Evolutionary conservation across 108 stramenopile genomes (phyloP).

Genomic region (Schizochytrium sp.): DNA sequence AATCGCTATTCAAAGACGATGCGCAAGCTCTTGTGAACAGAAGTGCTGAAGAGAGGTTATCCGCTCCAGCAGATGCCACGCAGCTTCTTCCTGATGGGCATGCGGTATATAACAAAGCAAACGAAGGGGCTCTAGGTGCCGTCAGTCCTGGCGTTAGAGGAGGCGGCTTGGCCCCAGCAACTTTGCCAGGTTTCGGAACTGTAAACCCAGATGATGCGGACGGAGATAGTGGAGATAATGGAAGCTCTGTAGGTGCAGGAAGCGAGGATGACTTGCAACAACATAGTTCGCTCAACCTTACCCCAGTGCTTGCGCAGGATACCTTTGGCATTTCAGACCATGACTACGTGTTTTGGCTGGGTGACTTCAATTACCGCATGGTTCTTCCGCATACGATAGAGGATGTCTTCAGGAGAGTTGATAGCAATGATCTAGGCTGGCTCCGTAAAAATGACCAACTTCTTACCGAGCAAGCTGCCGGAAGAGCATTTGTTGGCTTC

Average conservation of each 20-base stretch:
- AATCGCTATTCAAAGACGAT: slow-evolving; percentile 87
- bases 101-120: not conserved
- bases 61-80: slow-evolving; percentile 40
- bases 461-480: slow-evolving; percentile 89
- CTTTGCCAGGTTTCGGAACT: slow-evolving; percentile 1
- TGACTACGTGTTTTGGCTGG: slow-evolving; percentile 96
- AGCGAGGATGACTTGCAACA: slow-evolving; percentile 67
- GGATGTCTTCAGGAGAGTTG: slow-evolving; percentile 62
- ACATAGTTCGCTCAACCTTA: slow-evolving; percentile 73
- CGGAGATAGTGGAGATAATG: not conserved
- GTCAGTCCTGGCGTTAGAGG: not conserved
- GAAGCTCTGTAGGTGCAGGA: not conserved
- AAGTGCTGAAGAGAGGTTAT: slow-evolving; percentile 37
- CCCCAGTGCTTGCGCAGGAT: slow-evolving; percentile 26
- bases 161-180: slow-evolving; percentile 4
- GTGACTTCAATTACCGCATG: slow-evolving; percentile 97
- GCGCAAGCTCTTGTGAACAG: slow-evolving; percentile 69
- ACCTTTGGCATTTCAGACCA: slow-evolving; percentile 85
- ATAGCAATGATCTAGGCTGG: slow-evolving; percentile 77
- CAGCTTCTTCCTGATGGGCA: slow-evolving; percentile 44
- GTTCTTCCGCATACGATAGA: slow-evolving; percentile 75
- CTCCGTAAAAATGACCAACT: slow-evolving; percentile 93
- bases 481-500: slow-evolving; percentile 92
- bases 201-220: not conserved
- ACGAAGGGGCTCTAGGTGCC: slow-evolving; percentile 37